Conservation (phyloP, 352 stramenopile species). For the Globisporangium heterothallicum region DNA sequence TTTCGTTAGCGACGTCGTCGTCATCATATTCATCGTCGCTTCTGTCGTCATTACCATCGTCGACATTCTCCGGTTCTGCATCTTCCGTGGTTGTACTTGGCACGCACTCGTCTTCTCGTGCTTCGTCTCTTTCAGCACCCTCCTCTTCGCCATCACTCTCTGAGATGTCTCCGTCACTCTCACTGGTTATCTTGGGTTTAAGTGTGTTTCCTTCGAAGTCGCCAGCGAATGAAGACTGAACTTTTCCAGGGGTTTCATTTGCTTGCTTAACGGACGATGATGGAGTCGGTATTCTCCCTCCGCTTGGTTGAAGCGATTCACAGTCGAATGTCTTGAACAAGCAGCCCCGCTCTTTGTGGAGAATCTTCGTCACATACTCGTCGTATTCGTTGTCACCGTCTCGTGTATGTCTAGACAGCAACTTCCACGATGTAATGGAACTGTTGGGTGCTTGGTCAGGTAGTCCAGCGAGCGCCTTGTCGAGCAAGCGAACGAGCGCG, state of each 20-base stretch:
- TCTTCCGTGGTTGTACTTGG: slow-evolving; percentile 11
- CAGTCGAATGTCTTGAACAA: slow-evolving; percentile 22
- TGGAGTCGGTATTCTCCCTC: background rate
- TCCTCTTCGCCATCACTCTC: slow-evolving; percentile 3
- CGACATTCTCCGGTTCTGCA: slow-evolving; percentile 7
- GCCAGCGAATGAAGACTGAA: background rate
- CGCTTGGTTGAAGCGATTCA: background rate
- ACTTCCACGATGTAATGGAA: background rate
- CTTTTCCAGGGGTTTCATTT: background rate
- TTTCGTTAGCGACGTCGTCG: slow-evolving; percentile 27
- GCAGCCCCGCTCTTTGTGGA: slow-evolving; percentile 23
- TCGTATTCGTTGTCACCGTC: slow-evolving; percentile 31
- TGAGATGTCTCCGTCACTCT: background rate
- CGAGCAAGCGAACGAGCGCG: slow-evolving; percentile 16
- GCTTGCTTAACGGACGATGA: background rate
- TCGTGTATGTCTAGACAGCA: background rate
- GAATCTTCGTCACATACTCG: slow-evolving; percentile 24
- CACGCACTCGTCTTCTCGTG: slow-evolving; percentile 7
- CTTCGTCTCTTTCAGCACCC: background rate
- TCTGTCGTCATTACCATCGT: slow-evolving; percentile 25
- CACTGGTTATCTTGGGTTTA: background rate
- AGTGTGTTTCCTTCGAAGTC: background rate
- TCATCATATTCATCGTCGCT: slow-evolving; percentile 42
- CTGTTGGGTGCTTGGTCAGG: background rate
- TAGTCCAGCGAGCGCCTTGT: slow-evolving; percentile 11